Evolutionary conservation across 768 basidiomycete species (phyloP).

Genomic region (Boletus rubescentipes): DNA sequence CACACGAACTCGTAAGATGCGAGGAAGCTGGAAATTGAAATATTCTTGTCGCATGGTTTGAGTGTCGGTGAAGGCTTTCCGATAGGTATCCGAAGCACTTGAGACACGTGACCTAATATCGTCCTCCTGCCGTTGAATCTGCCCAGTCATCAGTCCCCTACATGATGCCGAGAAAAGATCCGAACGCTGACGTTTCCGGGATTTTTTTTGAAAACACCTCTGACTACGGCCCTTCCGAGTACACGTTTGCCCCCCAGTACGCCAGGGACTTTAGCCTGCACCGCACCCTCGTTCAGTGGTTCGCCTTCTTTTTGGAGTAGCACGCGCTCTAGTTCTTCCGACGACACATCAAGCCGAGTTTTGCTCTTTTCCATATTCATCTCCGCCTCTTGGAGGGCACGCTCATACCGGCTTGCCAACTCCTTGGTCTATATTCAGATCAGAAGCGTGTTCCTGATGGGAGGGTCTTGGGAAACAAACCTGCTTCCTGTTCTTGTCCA

Average conservation of each 20-base stretch:
- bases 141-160: constrained; percentile 6
- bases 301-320: constrained; percentile 96
- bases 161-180: constrained; percentile 5
- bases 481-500: constrained; percentile 91
- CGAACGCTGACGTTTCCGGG: constrained; percentile 66
- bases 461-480: constrained; percentile 38
- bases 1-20: constrained; percentile 81
- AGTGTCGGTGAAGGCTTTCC: constrained; percentile 87
- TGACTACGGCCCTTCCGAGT: constrained; percentile 89
- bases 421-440: constrained; percentile 76
- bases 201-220: constrained; percentile 92
- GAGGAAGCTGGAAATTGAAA: constrained; percentile 95
- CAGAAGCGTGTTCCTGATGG: neutral
- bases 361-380: constrained; percentile 85
- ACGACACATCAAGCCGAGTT: constrained; percentile 78
- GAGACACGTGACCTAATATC: constrained; percentile 88
- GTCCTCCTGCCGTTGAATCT: constrained; percentile 93
- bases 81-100: constrained; percentile 79
- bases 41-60: constrained; percentile 94
- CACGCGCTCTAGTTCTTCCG: constrained; percentile 92
- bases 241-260: constrained; percentile 73
- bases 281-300: constrained; percentile 75
- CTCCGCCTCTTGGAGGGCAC: constrained; percentile 86
- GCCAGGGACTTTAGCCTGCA: constrained; percentile 59
- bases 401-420: constrained; percentile 83